Evolutionary conservation across 1,139 yeast species (phyloP), one percentile per base, ranked within the genome.

Genomic region (Blastobotrys niveus): DNA sequence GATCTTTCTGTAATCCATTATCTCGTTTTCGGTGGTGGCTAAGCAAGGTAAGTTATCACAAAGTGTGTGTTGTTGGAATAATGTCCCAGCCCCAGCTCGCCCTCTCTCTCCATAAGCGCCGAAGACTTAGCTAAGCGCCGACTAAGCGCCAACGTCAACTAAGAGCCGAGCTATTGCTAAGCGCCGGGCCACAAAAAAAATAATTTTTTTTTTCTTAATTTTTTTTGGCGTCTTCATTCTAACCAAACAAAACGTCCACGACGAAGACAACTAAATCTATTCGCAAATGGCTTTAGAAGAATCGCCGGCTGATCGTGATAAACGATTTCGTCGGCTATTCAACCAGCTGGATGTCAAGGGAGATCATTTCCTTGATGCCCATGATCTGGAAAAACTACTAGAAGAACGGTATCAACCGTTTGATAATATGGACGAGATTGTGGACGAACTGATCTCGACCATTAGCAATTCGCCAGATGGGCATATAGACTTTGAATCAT

Each of bases 351-450:
- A 52, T 36, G 39, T 27, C 9, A 40, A 48, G 12, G 46, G 43
- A n/a, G 45, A 45, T 33, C 45, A 50, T 20, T 34, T 36, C 9
- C 47, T 54, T 24, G 50, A 48, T 30, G 49, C 52, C 18, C 46
- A 40, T 10, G 49, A 47, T 21, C 34, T 52, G 27, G 34, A 46
- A 7, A 22, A 22, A 21, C 43, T 54, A 30, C 40, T 55, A 38
- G 45, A 45, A 15, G 51, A 53, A 18, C 46, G 56, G 42, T 60
- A 62, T 35, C 61, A 63, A 42, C 62, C 95, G 1, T 69, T 86
- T 27, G 77, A 79, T 46, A 73, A 79, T 48, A 77, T 81, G 32
- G 79, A 79, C 5, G 80, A 73, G 43, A 76, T 86, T 25, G 73
- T 84, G 19, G 66, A 68, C 46, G 67, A 69, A 40, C 67, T 82